Evolutionary conservation across 2,329 filamentous ascomycete species (phyloP).

Genomic region (Arthrobotrys musiformis): DNA sequence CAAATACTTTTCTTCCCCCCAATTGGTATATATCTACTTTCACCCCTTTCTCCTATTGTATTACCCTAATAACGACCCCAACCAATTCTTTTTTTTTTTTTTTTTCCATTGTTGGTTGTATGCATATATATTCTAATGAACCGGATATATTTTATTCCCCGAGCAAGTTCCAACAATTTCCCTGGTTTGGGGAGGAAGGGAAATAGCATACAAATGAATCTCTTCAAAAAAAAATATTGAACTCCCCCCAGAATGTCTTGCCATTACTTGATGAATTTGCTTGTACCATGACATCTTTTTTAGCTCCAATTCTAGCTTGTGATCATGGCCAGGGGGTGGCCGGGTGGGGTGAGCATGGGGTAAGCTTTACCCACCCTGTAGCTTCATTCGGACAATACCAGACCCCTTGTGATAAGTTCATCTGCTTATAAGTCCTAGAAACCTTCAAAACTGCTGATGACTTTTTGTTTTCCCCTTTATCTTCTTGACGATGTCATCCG

Average conservation of each 20-base stretch:
- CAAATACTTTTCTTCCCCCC: neutral
- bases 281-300: conserved; percentile 11
- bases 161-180: conserved; percentile 16
- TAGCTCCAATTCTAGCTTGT: conserved; percentile 38
- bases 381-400: neutral
- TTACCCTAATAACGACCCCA: neutral
- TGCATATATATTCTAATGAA: neutral
- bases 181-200: conserved; percentile 26
- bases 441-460: conserved; percentile 23
- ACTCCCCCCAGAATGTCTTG: neutral
- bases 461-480: neutral
- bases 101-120: neutral
- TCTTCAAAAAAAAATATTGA: neutral
- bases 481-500: conserved; percentile 4
- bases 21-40: neutral
- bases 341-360: conserved; percentile 27
- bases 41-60: neutral
- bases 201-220: neutral
- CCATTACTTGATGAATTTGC: neutral
- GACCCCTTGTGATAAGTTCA: conserved; percentile 41
- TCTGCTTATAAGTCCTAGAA: conserved; percentile 16
- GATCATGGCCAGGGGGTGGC: conserved; percentile 33
- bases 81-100: neutral
- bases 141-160: conserved; percentile 43
- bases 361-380: neutral